Base-by-base conservation (phyloP, 371 early-diverging fungal genomes). In the Saksenaea vasiformis region DNA sequence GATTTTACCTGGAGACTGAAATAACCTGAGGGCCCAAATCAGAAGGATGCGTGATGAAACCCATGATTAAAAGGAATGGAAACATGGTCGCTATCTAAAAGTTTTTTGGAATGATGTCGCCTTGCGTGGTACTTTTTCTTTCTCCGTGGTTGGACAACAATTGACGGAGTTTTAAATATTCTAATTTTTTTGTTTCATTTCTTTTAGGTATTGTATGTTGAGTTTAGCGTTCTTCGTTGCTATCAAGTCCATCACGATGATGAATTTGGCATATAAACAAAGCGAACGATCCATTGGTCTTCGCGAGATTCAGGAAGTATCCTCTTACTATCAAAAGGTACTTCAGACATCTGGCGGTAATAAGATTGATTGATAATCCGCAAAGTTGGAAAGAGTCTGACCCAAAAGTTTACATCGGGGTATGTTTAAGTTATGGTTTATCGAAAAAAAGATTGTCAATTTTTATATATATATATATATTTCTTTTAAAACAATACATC, bases 401-500 rank as follows among this genome's bases (percentile, higher is more conserved):
- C 9, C 19, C 51, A 47, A 47, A 47, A 47, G 10, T n/a, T 47
- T 22, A 10, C 10, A 10, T 17, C 24, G 22, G 22, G 22, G 19
- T 9, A 22, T 22, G 51, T 47, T 17, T 11, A 47, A 47, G 51
- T 47, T 47, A 47, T 47, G 51, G 51, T 47, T 47, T 22, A 41
- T n/a, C 22, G 5, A 44, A 44, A 10, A 0, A 22, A 47, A 47
- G 17, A 17, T 47, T 26, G 10, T 0, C 22, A 19, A 22, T 47
- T 9, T 47, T 47, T 11, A 2, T 47, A 22, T 22, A 7, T 10
- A 26, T 19, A 47, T 14, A 5, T 47, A 4, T 19, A 7, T 1
- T 47, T 17, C 38, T 35, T n/a, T 56, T 41, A 64, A 47, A 64
- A 57, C 34, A 64, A 39, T 26, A 64, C 31, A 35, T 64, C 64